These are phyloP conservation scores for Agmasoma carcini DNA, from an alignment of 371 early-diverging fungal genomes.

Conservation along the genomic window DNA sequence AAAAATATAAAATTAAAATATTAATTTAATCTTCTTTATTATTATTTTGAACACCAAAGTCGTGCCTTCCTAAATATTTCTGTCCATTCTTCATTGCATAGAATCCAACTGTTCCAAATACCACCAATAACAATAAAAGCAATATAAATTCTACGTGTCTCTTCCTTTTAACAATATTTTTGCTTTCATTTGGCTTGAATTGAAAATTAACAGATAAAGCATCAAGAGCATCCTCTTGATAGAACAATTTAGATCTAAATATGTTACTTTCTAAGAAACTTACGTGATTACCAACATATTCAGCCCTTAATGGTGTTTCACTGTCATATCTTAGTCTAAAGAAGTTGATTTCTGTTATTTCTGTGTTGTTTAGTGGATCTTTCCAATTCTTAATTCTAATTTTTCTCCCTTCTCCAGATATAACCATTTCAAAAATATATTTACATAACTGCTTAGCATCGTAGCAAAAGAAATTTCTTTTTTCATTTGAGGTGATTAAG, in stretches of 20 bases:
- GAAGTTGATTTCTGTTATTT: constrained; percentile 51
- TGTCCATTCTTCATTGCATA: constrained; percentile 25
- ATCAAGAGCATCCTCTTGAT: constrained; percentile 53
- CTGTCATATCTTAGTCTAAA: constrained; percentile 49
- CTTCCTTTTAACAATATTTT: constrained; percentile 26
- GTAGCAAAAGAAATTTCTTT: constrained; percentile 42
- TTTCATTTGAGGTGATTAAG: constrained; percentile 18
- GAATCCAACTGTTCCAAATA: constrained; percentile 16
- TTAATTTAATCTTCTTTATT: background rate
- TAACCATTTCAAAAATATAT: constrained; percentile 55
- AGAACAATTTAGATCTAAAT: constrained; percentile 53
- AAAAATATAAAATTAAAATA: no score
- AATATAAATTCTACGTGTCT: constrained; percentile 24
- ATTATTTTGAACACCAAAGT: background rate
- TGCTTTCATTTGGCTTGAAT: constrained; percentile 42
- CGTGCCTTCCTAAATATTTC: background rate
- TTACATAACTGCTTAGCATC: constrained; percentile 55
- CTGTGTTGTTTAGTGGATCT: constrained; percentile 50
- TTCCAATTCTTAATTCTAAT: constrained; percentile 53
- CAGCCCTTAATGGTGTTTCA: constrained; percentile 47
- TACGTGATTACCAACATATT: constrained; percentile 51
- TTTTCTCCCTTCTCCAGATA: constrained; percentile 52
- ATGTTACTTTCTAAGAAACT: constrained; percentile 52
- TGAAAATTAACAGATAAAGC: constrained; percentile 54
- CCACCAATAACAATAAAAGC: constrained; percentile 17